Evolutionary conservation across 2,329 filamentous ascomycete species (phyloP), one percentile per base, ranked within the genome.

Genomic region (Pestalotiopsis sp.): DNA sequence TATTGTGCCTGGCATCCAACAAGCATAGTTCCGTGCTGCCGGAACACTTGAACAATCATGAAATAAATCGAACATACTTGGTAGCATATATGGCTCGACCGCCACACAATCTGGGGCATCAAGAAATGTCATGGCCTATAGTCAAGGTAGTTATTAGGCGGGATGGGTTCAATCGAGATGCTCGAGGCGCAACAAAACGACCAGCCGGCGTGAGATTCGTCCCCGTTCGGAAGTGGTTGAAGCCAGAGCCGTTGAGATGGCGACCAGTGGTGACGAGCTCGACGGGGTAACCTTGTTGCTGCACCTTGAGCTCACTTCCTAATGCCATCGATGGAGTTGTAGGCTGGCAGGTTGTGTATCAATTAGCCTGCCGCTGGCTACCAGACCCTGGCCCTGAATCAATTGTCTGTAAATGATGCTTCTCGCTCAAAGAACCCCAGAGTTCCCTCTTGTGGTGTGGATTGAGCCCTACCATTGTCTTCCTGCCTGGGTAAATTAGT

Each of bases 221-320:
- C n/a, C 59, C 31, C 20, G 9, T 62, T 36, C 59, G 41, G 41
- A 57, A 57, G 23, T 56, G 63, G 49, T 58, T n/a, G 52, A 36
- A 61, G 17, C 65, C 57, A 67, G 17, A 23, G 58, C 31, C n/a
- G 27, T 36, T 41, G 36, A 59, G 65, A 36, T 67, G 60, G 52
- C 27, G 17, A 23, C 45, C 14, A n/a, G n/a, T 45, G 23, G 38
- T 23, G 12, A 45, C 39, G 49, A 65, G 14, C 60, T 68, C 41
- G 67, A 68, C 60, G 52, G 67, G 25, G 64, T n/a, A 41, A 57
- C 66, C 67, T 45, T 64, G 67, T 68, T 64, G 49, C 65, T 67
- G 67, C 67, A 66, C 41, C 14, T 20, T n/a, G 17, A 52, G 45
- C 45, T 52, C 45, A 52, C n/a, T 52, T 52, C 45, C 17, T 52